Evolutionary conservation across 208 protist species (phyloP).

Genomic region (Crithidia sp.): DNA sequence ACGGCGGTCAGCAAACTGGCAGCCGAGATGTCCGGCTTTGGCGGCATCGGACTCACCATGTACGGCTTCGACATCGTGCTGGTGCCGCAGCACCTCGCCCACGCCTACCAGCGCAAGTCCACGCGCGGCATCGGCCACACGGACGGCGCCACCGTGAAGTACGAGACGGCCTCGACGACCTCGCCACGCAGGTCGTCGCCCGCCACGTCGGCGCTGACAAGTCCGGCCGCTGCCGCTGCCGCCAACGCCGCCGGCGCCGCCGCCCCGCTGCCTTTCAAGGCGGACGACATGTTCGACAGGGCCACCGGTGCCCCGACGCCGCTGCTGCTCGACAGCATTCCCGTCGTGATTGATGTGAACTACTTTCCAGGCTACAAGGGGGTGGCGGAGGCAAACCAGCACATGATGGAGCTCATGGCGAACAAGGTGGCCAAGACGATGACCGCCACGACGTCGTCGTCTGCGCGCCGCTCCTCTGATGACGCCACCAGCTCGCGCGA

Average conservation of each 20-base stretch:
- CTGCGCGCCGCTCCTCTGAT: not conserved
- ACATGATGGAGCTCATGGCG: constrained; percentile 57
- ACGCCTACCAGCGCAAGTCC: constrained; percentile 32
- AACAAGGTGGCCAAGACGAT: not conserved
- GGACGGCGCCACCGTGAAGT: constrained; percentile 23
- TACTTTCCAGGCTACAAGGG: constrained; percentile 89
- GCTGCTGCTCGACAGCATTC: constrained; percentile 52
- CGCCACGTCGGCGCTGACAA: not conserved
- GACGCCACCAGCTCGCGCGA: not conserved
- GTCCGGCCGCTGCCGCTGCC: not conserved
- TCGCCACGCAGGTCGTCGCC: not conserved
- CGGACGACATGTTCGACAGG: constrained; percentile 65
- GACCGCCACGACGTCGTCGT: not conserved
- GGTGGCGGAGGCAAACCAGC: constrained; percentile 43
- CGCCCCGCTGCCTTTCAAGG: constrained; percentile 17
- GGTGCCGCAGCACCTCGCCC: constrained; percentile 45
- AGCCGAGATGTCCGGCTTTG: constrained; percentile 33
- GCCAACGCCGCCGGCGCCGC: not conserved
- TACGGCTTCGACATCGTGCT: constrained; percentile 89
- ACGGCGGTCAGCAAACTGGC: constrained; percentile 46
- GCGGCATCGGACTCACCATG: constrained; percentile 57
- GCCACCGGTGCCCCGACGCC: constrained; percentile 57
- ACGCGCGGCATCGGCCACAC: constrained; percentile 40
- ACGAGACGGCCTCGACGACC: constrained; percentile 3
- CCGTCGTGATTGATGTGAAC: constrained; percentile 84